Evolutionary conservation across 1,139 yeast species (phyloP), one percentile per base, ranked within the genome.

Genomic region (Yamadazyma dushanensis): DNA sequence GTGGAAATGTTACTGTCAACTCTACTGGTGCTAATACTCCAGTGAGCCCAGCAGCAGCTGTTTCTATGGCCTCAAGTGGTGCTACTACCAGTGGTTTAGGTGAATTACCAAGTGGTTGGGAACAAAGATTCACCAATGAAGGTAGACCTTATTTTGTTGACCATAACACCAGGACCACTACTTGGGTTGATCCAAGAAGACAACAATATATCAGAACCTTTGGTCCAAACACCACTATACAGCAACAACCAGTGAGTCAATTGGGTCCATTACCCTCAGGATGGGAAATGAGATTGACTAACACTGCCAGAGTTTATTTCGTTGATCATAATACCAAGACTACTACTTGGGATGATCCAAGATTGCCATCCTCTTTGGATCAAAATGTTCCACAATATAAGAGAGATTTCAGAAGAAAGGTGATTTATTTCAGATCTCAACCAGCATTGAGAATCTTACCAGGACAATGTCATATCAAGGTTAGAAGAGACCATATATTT

Each of bases 101-200:
- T 26, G 98, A 94, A 63, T 73, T 92, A 49, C 99, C 99, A 8
- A 79, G 95, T 10, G 99, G 98, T 26, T 92, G 99, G 99, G 99
- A 92, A 65, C 98, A 92, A 66, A 76, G 99, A 46, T 86, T 86
- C 54, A 92, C 99, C 4, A 96, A 96, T 28, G 98, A 92, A 63
- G 99, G 98, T 26, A 78, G 98, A 57, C 95, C 97, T 10, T 92
- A 92, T 65, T 92, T 90, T 61, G 98, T 92, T 37, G 99, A 92
- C 61, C 98, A 92, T 67, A 92, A 92, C 61, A 92, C 98, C 13
- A 80, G 98, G 61, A 92, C 99, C 1, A 92, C 99, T 4, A 94
- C 99, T 4, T 92, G 99, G 99, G 99, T 92, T 36, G 99, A 92
- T 61, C 99, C 99, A 46, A 80, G 98, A 65, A 82, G 98, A 64